Percentiles rank a stretch among this genome's conserved stretches.
Conservation (phyloP, 805 yeast species). For the Yarrowia yakushimensis region DNA sequence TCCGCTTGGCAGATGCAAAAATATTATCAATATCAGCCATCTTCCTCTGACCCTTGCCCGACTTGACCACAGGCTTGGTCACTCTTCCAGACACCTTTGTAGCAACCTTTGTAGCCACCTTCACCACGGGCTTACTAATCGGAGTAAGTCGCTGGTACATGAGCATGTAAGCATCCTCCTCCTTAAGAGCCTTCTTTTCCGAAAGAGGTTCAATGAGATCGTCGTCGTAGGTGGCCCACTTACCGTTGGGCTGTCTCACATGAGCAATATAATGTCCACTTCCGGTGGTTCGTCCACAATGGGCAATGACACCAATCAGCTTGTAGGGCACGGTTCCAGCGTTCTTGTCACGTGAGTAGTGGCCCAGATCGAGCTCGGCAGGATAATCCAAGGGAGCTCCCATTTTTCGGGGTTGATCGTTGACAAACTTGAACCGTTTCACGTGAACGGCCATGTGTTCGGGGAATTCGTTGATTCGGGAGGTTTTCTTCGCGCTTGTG, state of each 20-base stretch:
- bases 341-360: conserved; percentile 41
- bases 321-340: conserved; percentile 56
- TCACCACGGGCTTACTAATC: not conserved
- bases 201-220: conserved; percentile 74
- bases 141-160: conserved; percentile 52
- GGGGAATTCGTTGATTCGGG: conserved; percentile 75
- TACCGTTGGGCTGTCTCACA: conserved; percentile 85
- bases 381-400: conserved; percentile 84
- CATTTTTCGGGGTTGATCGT: conserved; percentile 63
- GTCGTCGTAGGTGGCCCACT: conserved; percentile 94
- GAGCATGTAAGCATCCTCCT: conserved; percentile 86
- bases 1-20: conserved; percentile 19
- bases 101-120: not conserved
- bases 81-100: not conserved
- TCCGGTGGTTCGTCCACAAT: conserved; percentile 87
- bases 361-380: conserved; percentile 65
- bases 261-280: conserved; percentile 93
- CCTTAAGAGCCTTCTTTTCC: conserved; percentile 70
- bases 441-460: conserved; percentile 83
- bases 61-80: not conserved
- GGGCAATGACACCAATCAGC: conserved; percentile 80
- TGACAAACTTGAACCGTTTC: conserved; percentile 79
- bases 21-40: conserved; percentile 15
- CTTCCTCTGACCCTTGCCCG: not conserved
- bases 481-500: conserved; percentile 73